Conservation (phyloP, 2,329 filamentous ascomycete species). For the Calonectria pteridis region DNA sequence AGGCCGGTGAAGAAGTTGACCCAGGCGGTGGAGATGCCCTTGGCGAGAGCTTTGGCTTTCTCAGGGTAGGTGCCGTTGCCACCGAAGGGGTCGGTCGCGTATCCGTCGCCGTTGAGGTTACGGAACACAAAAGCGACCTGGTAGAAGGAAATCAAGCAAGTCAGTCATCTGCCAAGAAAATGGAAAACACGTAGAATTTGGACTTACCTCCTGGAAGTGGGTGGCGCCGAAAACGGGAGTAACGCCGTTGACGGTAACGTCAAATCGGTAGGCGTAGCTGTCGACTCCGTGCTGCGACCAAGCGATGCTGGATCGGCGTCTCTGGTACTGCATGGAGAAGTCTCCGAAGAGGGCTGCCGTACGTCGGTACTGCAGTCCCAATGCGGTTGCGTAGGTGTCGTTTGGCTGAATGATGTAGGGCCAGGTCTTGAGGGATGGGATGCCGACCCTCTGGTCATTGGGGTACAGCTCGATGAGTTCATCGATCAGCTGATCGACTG, state of each 20-base stretch:
- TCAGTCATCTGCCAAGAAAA: not conserved
- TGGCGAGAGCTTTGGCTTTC: conserved; percentile 43
- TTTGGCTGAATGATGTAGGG: conserved; percentile 46
- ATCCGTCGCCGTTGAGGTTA: conserved; percentile 49
- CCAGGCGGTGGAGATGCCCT: conserved; percentile 48
- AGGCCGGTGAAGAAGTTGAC: conserved; percentile 45
- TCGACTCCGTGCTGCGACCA: conserved; percentile 45
- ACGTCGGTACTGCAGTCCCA: conserved; percentile 49
- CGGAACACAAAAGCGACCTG: conserved; percentile 58
- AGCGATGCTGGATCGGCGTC: conserved; percentile 44
- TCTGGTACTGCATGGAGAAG: conserved; percentile 41
- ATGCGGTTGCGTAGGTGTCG: conserved; percentile 37
- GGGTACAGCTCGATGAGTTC: conserved; percentile 46
- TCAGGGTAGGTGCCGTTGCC: conserved; percentile 43
- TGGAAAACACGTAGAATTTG: fast-evolving
- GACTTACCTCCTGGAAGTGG: conserved; percentile 54
- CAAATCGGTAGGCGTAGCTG: conserved; percentile 50
- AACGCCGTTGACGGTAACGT: conserved; percentile 46
- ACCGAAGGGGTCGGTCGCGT: conserved; percentile 47
- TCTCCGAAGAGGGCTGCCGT: conserved; percentile 46
- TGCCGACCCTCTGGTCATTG: conserved; percentile 49
- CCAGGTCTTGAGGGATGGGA: conserved; percentile 50
- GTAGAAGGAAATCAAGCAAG: not conserved
- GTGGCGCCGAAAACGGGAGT: conserved; percentile 39
- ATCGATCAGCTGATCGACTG: conserved; percentile 35